A percentile compares a stretch with the other conserved stretches of the same genome.
These are phyloP conservation scores for Fistulinella cinereoalba DNA, from an alignment of 1,284 basidiomycete species.

Conservation along the genomic window DNA sequence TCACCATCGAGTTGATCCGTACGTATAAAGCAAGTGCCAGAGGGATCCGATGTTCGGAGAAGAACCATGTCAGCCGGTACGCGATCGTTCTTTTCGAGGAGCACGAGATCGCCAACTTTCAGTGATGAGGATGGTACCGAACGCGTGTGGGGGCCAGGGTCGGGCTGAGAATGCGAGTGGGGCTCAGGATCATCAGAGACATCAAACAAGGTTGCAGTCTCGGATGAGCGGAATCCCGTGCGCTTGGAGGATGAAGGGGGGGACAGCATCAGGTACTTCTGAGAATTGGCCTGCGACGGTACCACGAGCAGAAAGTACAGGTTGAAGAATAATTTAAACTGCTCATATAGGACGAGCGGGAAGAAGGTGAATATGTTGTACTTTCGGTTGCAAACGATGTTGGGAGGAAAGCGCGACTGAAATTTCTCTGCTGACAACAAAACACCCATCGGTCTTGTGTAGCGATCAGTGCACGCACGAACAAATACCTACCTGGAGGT, in stretches of 20 bases:
- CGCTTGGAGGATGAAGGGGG: constrained; percentile 41
- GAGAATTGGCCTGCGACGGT: constrained; percentile 93
- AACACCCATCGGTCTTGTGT: background rate
- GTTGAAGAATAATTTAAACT: constrained; percentile 99
- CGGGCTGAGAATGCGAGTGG: constrained; percentile 25
- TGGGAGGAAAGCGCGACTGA: constrained; percentile 70
- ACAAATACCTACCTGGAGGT: constrained; percentile 54
- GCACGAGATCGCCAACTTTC: constrained; percentile 90
- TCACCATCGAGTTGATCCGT: constrained; percentile 97
- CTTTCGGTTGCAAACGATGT: constrained; percentile 96
- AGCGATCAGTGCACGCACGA: constrained; percentile 1
- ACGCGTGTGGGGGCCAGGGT: constrained; percentile 55
- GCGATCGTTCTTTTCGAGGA: constrained; percentile 89
- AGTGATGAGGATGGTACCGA: constrained; percentile 87
- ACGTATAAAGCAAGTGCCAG: constrained; percentile 96
- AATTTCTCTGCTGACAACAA: constrained; percentile 52
- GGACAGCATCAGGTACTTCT: constrained; percentile 83
- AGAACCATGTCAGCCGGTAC: constrained; percentile 95
- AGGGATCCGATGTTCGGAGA: constrained; percentile 89
- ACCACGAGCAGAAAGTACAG: constrained; percentile 98
- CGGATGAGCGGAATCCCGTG: constrained; percentile 29
- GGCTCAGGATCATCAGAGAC: constrained; percentile 16
- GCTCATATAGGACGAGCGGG: constrained; percentile 96
- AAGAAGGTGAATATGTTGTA: constrained; percentile 95
- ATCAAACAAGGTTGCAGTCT: constrained; percentile 21